Base-by-base conservation (phyloP, 768 basidiomycete genomes). In the Serendipita indica region DNA sequence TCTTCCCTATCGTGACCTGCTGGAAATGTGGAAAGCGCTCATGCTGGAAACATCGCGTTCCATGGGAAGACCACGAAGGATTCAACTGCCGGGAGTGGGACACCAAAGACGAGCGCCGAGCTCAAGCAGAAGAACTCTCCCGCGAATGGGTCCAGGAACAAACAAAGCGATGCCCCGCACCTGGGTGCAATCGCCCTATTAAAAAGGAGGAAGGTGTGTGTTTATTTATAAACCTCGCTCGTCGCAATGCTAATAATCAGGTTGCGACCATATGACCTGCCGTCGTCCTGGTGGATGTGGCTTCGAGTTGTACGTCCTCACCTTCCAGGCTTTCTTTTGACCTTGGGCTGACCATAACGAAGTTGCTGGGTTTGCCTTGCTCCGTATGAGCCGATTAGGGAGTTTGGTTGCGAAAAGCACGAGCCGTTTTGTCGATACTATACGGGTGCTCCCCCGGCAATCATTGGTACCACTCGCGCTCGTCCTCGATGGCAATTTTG, bases 11-110 rank as follows among this genome's bases (percentile, higher is more conserved):
- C 25, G 49, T 54, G 4, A 54, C 49, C 32, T 54, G 49, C 30
- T 30, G 32, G 16, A 20, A 30, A 54, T 54, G 49, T 54, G 32
- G 49, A 12, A 16, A 27, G 16, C 22, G 32, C 7, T 5, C 49
- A 54, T 54, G 49, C 49, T 54, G 32, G 7, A 18, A 7, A 33
- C 49, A 54, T 54, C 49, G 49, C 4, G 32, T 33, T 16, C 22
- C 22, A 30, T 54, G 49, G 49, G n/a, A n/a, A n/a, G n/a, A n/a
- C n/a, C 49, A 54, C 49, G 49, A 54, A 54, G 49, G 49, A 25
- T 54, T 7, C 10, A 54, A 4, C n/a, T 54, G 49, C 32, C 20
- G 32, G n/a, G 49, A 54, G 10, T 54, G 49, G 49, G 49, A 54
- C 25, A 54, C 22, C 12, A 4, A 28, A 54, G 49, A 28, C 22